These are phyloP conservation scores for Simmondsia chinensis DNA, from an alignment of 148 eudicot species.

Conservation along the genomic window DNA sequence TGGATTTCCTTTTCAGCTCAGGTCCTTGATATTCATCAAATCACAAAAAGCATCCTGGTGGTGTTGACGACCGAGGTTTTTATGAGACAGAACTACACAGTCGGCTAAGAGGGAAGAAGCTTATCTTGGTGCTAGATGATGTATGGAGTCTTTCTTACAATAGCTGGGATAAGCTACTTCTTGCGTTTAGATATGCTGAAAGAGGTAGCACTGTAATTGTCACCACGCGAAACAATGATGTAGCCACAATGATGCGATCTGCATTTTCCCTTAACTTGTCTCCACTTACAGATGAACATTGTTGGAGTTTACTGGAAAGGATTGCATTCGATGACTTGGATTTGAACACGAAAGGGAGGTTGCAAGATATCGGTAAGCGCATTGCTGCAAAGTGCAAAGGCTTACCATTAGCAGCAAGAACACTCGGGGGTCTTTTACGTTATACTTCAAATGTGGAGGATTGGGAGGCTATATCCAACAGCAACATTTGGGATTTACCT, in stretches of 20 bases:
- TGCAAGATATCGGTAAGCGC: too few species aligned
- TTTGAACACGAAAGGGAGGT: too few species aligned
- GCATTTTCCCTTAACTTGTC: not conserved
- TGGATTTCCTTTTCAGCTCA: constrained; percentile 18
- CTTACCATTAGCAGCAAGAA: too few species aligned
- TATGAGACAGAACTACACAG: too few species aligned
- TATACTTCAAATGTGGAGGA: too few species aligned
- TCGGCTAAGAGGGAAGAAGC: not conserved
- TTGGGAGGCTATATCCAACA: too few species aligned
- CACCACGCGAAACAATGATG: constrained; percentile 8
- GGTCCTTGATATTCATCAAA: not conserved
- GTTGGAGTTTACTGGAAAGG: constrained; percentile 4
- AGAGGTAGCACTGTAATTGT: constrained; percentile 9
- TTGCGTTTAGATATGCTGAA: constrained; percentile 2
- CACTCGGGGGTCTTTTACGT: too few species aligned
- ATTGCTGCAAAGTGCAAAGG: too few species aligned
- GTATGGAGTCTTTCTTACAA: constrained; percentile 1
- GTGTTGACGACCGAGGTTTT: not conserved
- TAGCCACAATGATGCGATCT: constrained; percentile 5
- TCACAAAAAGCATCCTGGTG: constrained; percentile 16
- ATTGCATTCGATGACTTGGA: constrained; percentile 10
- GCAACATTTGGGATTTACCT: too few species aligned
- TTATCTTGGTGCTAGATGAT: constrained; percentile 11
- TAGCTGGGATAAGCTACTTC: constrained; percentile 1
- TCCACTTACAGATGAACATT: constrained; percentile 5